Percentiles rank a stretch among this genome's conserved stretches.
Evolutionary conservation across 176 grass and related monocot genomes (phyloP).

Genomic region (Aegilops longissima): DNA sequence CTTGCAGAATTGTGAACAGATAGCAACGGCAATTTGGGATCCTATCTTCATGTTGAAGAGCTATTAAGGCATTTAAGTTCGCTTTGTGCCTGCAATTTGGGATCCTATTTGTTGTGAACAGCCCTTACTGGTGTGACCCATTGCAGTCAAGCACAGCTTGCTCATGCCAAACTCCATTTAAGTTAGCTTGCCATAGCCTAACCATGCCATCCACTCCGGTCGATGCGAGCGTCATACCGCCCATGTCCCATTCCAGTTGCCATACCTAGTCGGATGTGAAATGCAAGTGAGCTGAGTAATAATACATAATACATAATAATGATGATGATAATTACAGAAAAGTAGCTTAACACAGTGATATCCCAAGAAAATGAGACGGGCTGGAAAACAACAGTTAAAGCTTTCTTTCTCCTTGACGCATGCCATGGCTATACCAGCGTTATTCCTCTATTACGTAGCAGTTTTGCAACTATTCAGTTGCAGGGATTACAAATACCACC

Average conservation of each 20-base stretch:
- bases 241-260: constrained; percentile 94
- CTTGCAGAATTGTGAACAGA: background rate
- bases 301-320: background rate
- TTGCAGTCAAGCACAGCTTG: constrained; percentile 70
- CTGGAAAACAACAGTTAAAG: background rate
- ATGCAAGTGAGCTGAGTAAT: background rate
- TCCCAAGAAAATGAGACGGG: background rate
- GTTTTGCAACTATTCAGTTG: background rate
- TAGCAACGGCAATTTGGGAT: background rate
- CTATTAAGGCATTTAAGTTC: background rate
- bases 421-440: background rate
- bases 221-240: constrained; percentile 91
- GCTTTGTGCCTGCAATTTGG: background rate
- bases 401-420: constrained; percentile 4
- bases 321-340: background rate
- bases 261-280: constrained; percentile 50
- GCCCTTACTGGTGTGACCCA: constrained; percentile 39
- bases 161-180: constrained; percentile 92
- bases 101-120: background rate
- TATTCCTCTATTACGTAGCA: background rate
- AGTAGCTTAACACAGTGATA: background rate
- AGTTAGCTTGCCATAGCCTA: constrained; percentile 82
- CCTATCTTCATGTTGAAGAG: background rate
- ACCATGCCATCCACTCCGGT: constrained; percentile 77
- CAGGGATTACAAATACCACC: background rate